Percentiles rank a stretch among this genome's conserved stretches.
Evolutionary conservation across 495 filamentous ascomycete genomes (phyloP).

Genomic region (Bacidia rubella): DNA sequence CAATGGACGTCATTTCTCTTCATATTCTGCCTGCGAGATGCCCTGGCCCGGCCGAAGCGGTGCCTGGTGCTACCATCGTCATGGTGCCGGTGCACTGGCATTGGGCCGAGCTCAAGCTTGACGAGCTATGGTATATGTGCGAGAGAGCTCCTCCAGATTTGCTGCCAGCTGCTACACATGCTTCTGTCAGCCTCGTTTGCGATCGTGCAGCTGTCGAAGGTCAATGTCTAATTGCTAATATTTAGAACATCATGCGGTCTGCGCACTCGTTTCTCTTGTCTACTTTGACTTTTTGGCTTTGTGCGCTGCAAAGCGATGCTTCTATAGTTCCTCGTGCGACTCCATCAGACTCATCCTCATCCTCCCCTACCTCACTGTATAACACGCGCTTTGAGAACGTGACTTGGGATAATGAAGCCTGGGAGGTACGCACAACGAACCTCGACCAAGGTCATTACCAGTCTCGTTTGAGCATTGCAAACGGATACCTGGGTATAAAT

Average conservation of each 20-base stretch:
- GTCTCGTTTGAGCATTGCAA: conserved; percentile 48
- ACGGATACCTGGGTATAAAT: conserved; percentile 46
- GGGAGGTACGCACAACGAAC: conserved; percentile 42
- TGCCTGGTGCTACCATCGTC: not conserved
- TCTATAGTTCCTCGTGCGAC: conserved; percentile 7
- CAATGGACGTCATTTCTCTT: not conserved
- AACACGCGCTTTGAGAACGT: conserved; percentile 35
- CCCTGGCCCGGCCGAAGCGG: not conserved
- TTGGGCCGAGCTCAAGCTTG: not conserved
- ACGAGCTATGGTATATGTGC: no score
- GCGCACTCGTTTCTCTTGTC: conserved; percentile 10
- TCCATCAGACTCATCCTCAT: not conserved
- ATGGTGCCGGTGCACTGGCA: not conserved
- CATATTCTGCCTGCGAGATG: not conserved
- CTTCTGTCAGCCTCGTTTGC: not conserved
- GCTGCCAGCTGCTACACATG: not conserved
- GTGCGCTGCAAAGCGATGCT: conserved; percentile 7
- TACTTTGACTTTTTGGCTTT: conserved; percentile 4
- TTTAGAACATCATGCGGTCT: conserved; percentile 9
- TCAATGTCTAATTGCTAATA: not conserved
- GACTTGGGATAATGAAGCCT: conserved; percentile 51
- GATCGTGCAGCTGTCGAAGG: not conserved
- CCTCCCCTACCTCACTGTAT: conserved; percentile 21
- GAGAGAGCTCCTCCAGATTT: not conserved
- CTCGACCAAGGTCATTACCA: conserved; percentile 50